Base-by-base conservation (phyloP, 352 stramenopile genomes). In the Phytophthora hybrid region DNA sequence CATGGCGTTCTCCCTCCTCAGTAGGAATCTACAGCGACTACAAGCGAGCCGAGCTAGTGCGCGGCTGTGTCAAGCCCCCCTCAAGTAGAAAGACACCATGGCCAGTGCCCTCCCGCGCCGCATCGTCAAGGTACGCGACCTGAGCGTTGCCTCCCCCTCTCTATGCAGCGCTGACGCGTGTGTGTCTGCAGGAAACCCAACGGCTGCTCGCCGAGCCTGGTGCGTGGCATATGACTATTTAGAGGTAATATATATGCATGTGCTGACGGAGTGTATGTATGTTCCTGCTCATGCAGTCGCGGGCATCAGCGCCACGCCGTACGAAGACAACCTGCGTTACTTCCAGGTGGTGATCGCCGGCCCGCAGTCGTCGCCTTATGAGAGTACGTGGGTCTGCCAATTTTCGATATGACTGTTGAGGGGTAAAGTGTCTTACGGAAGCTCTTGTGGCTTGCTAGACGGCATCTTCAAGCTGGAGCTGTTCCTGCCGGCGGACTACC, bases 341-440 rank as follows among this genome's bases (percentile, higher is more conserved):
- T 99, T 99, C 81, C 95, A 98, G 61, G 98, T 99, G 37, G 94
- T 98, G 46, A 98, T 99, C 74, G 94, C 97, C 62, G 98, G 98
- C n/a, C 97, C 98, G 34, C 83, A 94, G 63, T 96, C 98, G 71
- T 98, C 96, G 32, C 96, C 97, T 1, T 99, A 99, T 74, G 95
- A 99, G 80, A 90, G 93, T 96, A 77, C 73, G 89, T 89, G 41
- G 29, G 19, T 77, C 19, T 39, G 47, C 32, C 5, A 31, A 31
- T 19, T 49, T 26, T 8, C 54, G 10, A 18, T 70, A 68, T 66
- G 16, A 75, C 29, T 64, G 51, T 58, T 23, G 34, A 70, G 21
- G 51, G 57, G 13, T 19, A 41, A 5, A n/a, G 21, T 4, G 10
- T 16, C 19, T 71, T 7, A 23, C 39, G 16, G 47, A 31, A n/a